Evolutionary conservation across 257 asterid species (phyloP), one percentile per base, ranked within the genome.

Genomic region (Salvia rosmarinus): DNA sequence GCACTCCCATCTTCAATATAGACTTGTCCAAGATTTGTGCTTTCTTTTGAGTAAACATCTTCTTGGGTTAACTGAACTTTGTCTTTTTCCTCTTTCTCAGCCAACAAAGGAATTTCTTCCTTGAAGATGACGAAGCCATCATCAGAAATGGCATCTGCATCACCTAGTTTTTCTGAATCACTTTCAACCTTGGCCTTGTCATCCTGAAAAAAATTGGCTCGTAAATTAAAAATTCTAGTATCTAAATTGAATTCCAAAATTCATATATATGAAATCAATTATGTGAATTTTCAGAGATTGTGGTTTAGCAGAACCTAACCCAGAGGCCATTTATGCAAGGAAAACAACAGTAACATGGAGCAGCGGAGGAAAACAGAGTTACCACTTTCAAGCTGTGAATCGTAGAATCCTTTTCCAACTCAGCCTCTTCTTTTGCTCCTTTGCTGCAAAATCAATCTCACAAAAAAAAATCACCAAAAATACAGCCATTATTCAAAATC

Each of bases 171-270:
- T 51, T 51, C 58, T 6, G 50, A 43, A 43, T 9, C 69, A 25
- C 30, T 25, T 25, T 25, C 30, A 25, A 25, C 30, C 30, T 25
- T 25, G 30, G 30, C 2, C 64, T 75, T 73, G 77, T 64, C 83
- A 64, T 78, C 87, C 96, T 87, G 79, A 19, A 78, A 35, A n/a
- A 70, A 65, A 74, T 39, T 61, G 30, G 35, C 49, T 5, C 30
- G 19, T 39, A 57, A 77, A 47, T 46, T 19, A 6, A 47, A 49
- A 67, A 42, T 10, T 73, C 23, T 12, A 19, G 60, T 4, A 19
- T 21, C 6, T 37, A 51, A 74, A 55, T 44, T 25, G 5, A 54
- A 54, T 14, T 51, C 28, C 28, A 25, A 28, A 65, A 6, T 1
- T 11, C 32, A 20, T 2, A 42, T 40, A 9, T 11, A 25, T 6